phyloP scores from a whole-genome alignment of 306 rosid genomes.

The Acacia acuminata region DNA sequence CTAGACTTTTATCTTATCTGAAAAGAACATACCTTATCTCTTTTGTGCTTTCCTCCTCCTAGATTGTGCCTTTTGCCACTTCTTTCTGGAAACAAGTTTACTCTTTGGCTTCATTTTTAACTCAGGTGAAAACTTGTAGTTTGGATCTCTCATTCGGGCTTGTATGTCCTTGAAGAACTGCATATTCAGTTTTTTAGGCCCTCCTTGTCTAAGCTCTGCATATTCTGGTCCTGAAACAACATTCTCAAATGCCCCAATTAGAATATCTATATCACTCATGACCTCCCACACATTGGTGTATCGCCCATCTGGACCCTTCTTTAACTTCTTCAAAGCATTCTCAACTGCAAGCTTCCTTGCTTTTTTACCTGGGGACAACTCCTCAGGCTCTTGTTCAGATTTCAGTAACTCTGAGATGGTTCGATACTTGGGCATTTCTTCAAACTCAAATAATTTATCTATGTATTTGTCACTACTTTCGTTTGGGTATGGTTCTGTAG shows the following conservation, averaged over 20 bases:
- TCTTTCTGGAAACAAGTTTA: constrained; percentile 3
- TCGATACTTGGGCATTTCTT: background rate
- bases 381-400: constrained; percentile 6
- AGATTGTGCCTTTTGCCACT: constrained; percentile 1
- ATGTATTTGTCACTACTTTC: background rate
- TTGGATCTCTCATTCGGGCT: constrained; percentile 1
- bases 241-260: constrained; percentile 4
- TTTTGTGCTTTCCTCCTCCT: constrained; percentile 7
- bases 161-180: constrained; percentile 14
- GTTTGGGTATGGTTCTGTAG: background rate
- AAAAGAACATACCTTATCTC: background rate
- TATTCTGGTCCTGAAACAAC: constrained; percentile 5
- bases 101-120: constrained; percentile 9
- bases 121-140: background rate
- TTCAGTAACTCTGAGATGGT: constrained; percentile 1
- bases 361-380: background rate
- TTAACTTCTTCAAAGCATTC: constrained; percentile 10
- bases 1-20: background rate
- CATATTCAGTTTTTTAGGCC: constrained; percentile 5
- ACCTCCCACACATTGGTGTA: constrained; percentile 8
- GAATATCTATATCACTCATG: constrained; percentile 1
- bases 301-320: constrained; percentile 13
- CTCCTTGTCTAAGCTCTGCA: constrained; percentile 3
- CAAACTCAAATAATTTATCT: background rate
- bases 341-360: constrained; percentile 4